Percentiles rank a stretch among this genome's conserved stretches.
Evolutionary conservation across 2,329 filamentous ascomycete genomes (phyloP).

Genomic region (Coleophoma crateriformis): DNA sequence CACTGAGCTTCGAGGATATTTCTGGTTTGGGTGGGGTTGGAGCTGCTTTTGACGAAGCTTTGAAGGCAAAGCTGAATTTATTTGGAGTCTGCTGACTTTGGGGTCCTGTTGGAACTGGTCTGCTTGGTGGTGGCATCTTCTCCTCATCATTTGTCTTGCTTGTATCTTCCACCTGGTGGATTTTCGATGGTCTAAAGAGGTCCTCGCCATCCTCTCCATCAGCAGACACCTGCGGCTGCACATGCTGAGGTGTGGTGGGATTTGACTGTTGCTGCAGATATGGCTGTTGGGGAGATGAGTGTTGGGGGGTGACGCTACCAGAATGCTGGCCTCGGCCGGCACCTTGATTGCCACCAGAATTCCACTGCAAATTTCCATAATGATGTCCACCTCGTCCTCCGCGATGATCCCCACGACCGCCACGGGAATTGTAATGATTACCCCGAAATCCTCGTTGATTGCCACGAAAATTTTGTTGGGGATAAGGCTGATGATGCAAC

Average conservation of each 20-base stretch:
- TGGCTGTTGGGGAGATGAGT: slow-evolving; percentile 23
- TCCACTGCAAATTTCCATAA: slow-evolving; percentile 70
- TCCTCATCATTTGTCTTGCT: slow-evolving; percentile 41
- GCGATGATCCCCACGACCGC: slow-evolving; percentile 35
- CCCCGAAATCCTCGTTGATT: slow-evolving; percentile 57
- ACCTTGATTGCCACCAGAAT: slow-evolving; percentile 40
- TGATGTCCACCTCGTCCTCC: slow-evolving; percentile 49
- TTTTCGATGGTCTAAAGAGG: slow-evolving; percentile 58
- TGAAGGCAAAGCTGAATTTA: slow-evolving; percentile 93
- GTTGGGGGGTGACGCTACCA: slow-evolving; percentile 26
- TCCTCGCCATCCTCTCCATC: slow-evolving; percentile 46
- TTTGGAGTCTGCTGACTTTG: slow-evolving; percentile 35
- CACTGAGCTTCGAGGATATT: slow-evolving; percentile 65
- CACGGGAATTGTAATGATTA: slow-evolving; percentile 45
- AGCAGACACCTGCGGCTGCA: slow-evolving; percentile 23
- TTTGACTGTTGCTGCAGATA: slow-evolving; percentile 16
- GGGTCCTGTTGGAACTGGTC: slow-evolving; percentile 37
- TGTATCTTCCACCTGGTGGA: slow-evolving; percentile 59
- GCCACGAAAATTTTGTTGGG: slow-evolving; percentile 29
- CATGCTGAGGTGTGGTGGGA: slow-evolving; percentile 24
- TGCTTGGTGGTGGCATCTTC: slow-evolving; percentile 49
- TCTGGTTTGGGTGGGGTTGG: slow-evolving; percentile 55
- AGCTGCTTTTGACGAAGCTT: slow-evolving; percentile 58
- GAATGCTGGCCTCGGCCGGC: slow-evolving; percentile 41
- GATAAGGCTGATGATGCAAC: slow-evolving; percentile 43